Evolutionary conservation across 805 yeast species (phyloP).

Genomic region (Wickerhamiella qilinensis): DNA sequence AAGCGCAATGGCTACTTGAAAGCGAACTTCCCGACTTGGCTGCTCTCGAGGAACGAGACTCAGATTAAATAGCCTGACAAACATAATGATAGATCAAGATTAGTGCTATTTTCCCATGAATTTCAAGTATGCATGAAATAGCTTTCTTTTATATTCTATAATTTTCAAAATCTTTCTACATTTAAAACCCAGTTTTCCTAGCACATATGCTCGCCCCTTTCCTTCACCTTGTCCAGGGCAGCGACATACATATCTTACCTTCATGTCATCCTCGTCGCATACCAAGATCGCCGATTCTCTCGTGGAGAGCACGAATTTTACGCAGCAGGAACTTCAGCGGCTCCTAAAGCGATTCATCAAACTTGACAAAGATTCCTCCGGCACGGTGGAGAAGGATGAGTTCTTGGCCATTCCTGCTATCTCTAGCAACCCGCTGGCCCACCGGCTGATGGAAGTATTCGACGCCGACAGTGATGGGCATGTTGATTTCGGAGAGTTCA

Average conservation of each 20-base stretch:
- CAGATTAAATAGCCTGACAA: no score
- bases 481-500: conserved; percentile 90
- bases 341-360: conserved; percentile 88
- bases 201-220: no score
- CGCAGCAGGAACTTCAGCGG: conserved; percentile 80
- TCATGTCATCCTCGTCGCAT: background rate
- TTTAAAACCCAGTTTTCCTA: no score
- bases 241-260: background rate
- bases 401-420: conserved; percentile 89
- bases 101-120: no score
- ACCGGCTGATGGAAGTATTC: conserved; percentile 81
- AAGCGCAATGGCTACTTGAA: conserved; percentile 22
- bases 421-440: conserved; percentile 74
- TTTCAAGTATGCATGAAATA: no score
- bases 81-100: no score
- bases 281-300: conserved; percentile 14
- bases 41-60: no score
- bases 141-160: no score
- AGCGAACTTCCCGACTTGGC: no score
- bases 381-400: conserved; percentile 80
- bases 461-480: conserved; percentile 83
- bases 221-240: no score
- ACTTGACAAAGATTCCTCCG: conserved; percentile 81
- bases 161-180: no score
- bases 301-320: conserved; percentile 31